Base-by-base conservation (phyloP, 2,329 filamentous ascomycete genomes). In the Fusarium sambucinum region DNA sequence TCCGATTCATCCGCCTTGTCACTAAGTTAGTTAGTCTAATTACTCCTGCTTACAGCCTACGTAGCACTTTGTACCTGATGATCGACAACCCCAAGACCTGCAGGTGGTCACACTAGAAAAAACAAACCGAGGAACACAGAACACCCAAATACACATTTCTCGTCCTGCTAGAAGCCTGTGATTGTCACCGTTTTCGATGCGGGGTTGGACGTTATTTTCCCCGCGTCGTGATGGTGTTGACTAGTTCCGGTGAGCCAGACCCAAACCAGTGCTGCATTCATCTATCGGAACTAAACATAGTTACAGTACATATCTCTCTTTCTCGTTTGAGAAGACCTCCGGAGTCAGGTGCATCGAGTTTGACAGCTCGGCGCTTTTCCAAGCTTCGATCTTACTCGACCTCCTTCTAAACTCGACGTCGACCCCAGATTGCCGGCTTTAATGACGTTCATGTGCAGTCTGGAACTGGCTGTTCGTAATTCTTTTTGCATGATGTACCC, bases 91-190 rank as follows among this genome's bases (percentile, higher is more conserved):
- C 27, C 32, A 45, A 50, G 40, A 55, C 59, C 70, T 72, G 70
- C 68, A 71, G 46, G 44, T 59, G 61, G 21, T 51, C 64, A 66
- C 67, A 53, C 56, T 33, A 50, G 42, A 30, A 38, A 54, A 55
- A 50, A 37, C 23, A 33, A 60, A 60, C 70, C 70, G 70, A 73
- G 70, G 70, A 53, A 71, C 56, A 60, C 59, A 44, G 21, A 19
- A n/a, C 52, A 35, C 19, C 30, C 38, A 17, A 12, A 12, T 37
- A 23, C 50, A 4, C 21, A 9, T 12, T 35, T 54, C 41, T 47
- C 25, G 47, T 58, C 33, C 35, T 54, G 45, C 46, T 52, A 41
- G 41, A 69, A 68, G 70, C 70, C 58, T 66, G 66, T 73, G 66
- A 70, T 68, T 63, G 40, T 55, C 59, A 35, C 19, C 38, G 27